Evolutionary conservation across 2,329 filamentous ascomycete species (phyloP), one percentile per base, ranked within the genome.

Genomic region (Dactylonectria estremocensis): DNA sequence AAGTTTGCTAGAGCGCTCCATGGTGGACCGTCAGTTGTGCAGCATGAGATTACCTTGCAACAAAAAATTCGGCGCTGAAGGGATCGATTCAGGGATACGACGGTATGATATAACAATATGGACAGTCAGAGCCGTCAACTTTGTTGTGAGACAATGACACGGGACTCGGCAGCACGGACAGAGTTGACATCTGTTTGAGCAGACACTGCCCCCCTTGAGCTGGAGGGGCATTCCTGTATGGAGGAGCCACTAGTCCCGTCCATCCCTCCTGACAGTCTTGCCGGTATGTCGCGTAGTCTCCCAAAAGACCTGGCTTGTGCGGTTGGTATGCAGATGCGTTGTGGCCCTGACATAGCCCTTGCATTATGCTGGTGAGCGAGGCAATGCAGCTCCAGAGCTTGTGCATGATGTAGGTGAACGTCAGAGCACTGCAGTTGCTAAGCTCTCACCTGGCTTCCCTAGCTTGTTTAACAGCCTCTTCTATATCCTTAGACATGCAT

Each of bases 1-100:
- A 59, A 82, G 74, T 67, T 78, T 80, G 71, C 76, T 79, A 50
- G 77, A 70, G 61, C 72, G 75, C 69, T 83, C 80, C 81, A 83
- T 82, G 69, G 59, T 77, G 67, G 74, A 67, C 64, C 67, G 62
- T 68, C 62, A 67, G 59, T 46, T 67, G 45, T 60, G 61, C 56
- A 72, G 66, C 63, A 69, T 61, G 50, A 73, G 64, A 75, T 75
- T 72, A 69, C 50, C 55, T 60, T 70, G 67, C 71, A 74, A 74
- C 65, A 74, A 33, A 7, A 43, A 63, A 66, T 69, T 69, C 68
- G 62, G 46, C 58, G 67, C 61, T 45, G 46, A 65, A 66, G 67
- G 68, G 66, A 74, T 59, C 56, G 64, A 62, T 54, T 58, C 60
- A 76, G 74, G 74, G 74, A 76, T 74, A 67, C 55, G 72, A 69